Conservation (phyloP, 2,329 filamentous ascomycete species). For the Ophiostoma populinum region DNA sequence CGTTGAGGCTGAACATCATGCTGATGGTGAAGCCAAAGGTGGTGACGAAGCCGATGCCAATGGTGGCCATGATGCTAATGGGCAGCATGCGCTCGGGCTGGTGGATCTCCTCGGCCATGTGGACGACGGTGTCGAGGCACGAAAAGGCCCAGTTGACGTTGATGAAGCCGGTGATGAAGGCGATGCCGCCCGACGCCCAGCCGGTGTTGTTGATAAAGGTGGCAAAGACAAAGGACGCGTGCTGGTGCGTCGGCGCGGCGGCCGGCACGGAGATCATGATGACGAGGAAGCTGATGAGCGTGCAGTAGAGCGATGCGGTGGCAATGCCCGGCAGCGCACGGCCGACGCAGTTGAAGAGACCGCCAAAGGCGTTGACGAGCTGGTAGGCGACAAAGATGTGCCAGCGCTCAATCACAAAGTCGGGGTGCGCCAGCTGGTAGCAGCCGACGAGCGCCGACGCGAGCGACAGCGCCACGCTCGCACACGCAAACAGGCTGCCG, state of each 20-base stretch:
- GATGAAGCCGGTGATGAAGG: slow-evolving; percentile 27
- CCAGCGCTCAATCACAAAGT: slow-evolving; percentile 22
- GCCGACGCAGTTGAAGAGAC: slow-evolving; percentile 14
- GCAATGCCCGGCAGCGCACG: slow-evolving; percentile 30
- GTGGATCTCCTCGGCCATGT: slow-evolving; percentile 22
- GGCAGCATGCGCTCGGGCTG: slow-evolving; percentile 19
- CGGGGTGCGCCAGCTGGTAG: slow-evolving; percentile 20
- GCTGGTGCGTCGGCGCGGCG: slow-evolving; percentile 7
- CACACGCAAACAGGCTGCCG: slow-evolving; percentile 13
- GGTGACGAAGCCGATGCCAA: slow-evolving; percentile 13
- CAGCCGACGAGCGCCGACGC: slow-evolving; percentile 29
- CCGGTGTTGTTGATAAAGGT: slow-evolving; percentile 29
- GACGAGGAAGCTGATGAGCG: slow-evolving; percentile 8
- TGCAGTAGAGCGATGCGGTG: slow-evolving; percentile 22
- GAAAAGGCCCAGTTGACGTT: slow-evolving; percentile 19
- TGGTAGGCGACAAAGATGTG: slow-evolving; percentile 27
- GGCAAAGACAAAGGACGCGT: slow-evolving; percentile 21
- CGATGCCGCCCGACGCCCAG: slow-evolving; percentile 26
- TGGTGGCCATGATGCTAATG: slow-evolving; percentile 16
- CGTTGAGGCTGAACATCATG: slow-evolving; percentile 19
- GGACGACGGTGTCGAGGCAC: slow-evolving; percentile 17
- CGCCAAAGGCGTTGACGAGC: slow-evolving; percentile 27
- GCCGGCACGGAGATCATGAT: slow-evolving; percentile 12
- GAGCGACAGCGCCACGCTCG: slow-evolving; percentile 23
- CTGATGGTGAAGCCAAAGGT: slow-evolving; percentile 8